A percentile compares a stretch with the other conserved stretches of the same genome.
These are phyloP conservation scores for Coriolopsis trogii DNA, from an alignment of 1,284 basidiomycete genomes.

Conservation along the genomic window DNA sequence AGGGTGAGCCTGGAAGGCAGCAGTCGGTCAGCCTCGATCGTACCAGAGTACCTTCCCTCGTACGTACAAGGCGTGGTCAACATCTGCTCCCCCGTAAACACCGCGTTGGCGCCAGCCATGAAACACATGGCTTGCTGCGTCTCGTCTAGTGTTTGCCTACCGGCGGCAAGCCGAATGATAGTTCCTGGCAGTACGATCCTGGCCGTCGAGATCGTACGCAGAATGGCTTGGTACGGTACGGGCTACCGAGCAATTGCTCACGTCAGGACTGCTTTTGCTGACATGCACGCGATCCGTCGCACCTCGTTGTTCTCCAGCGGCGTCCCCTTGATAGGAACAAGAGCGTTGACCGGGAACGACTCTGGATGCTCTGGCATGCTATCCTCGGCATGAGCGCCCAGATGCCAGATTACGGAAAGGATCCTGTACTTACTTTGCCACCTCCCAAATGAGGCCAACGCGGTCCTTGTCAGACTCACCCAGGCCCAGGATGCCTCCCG, in stretches of 20 bases:
- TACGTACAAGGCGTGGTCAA: conserved; percentile 91
- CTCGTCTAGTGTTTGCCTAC: conserved; percentile 88
- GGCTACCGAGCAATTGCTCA: conserved; percentile 49
- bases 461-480: conserved; percentile 92
- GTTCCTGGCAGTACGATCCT: conserved; percentile 90
- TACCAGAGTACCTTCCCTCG: conserved; percentile 3
- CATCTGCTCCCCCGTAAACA: conserved; percentile 98
- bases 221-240: conserved; percentile 80
- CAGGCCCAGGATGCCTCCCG: conserved; percentile 94
- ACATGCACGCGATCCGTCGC: conserved; percentile 5
- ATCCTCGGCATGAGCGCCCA: conserved; percentile 9
- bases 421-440: conserved; percentile 68
- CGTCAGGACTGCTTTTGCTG: not conserved
- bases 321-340: conserved; percentile 80
- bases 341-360: conserved; percentile 97
- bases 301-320: conserved; percentile 76
- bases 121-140: conserved; percentile 97
- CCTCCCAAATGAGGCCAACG: conserved; percentile 94
- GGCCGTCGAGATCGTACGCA: conserved; percentile 95
- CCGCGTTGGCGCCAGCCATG: conserved; percentile 97
- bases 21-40: conserved; percentile 17
- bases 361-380: conserved; percentile 96
- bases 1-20: conserved; percentile 65
- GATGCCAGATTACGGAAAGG: not conserved
- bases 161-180: conserved; percentile 95